A percentile compares a stretch with the other conserved stretches of the same genome.
Conservation (phyloP, 352 stramenopile species). For the Phytopythium sindhum region DNA sequence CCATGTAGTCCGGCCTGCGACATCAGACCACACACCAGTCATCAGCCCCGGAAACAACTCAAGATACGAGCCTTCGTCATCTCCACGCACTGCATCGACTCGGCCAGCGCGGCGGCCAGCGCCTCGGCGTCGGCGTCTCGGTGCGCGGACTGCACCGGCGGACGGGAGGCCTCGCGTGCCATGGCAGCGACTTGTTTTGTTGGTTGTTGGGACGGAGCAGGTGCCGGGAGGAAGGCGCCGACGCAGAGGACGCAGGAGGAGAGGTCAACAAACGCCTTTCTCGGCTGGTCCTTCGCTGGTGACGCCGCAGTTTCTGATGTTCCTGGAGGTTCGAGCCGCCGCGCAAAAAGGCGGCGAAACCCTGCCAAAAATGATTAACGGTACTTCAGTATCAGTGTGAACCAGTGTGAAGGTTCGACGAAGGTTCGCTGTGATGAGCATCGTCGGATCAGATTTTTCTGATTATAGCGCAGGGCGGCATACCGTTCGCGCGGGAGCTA, state of each 20-base stretch:
- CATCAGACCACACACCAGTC: neutral
- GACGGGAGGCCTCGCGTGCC: neutral
- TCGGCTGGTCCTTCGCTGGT: neutral
- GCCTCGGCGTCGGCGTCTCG: slow-evolving; percentile 71
- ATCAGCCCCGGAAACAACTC: neutral
- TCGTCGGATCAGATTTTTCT: neutral
- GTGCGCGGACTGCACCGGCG: slow-evolving; percentile 17
- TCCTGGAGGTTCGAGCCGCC: neutral
- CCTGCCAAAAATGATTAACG: slow-evolving; percentile 7
- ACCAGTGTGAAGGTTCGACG: slow-evolving; percentile 15
- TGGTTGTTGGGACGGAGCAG: too few relatives aligned
- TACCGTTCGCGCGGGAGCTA: neutral
- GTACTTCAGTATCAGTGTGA: neutral
- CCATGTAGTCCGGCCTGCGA: slow-evolving; percentile 59
- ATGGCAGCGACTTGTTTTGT: neutral
- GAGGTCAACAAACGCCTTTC: too few relatives aligned
- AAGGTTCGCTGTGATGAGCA: slow-evolving; percentile 10
- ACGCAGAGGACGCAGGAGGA: too few relatives aligned
- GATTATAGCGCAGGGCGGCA: neutral
- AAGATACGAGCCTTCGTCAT: too few relatives aligned
- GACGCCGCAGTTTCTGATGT: neutral
- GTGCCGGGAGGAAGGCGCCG: too few relatives aligned
- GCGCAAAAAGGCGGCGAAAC: neutral
- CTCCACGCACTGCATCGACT: slow-evolving; percentile 58
- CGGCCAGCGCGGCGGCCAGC: slow-evolving; percentile 55